These are phyloP conservation scores for Metschnikowia sp. DNA, from an alignment of 805 yeast genomes.

Conservation along the genomic window DNA sequence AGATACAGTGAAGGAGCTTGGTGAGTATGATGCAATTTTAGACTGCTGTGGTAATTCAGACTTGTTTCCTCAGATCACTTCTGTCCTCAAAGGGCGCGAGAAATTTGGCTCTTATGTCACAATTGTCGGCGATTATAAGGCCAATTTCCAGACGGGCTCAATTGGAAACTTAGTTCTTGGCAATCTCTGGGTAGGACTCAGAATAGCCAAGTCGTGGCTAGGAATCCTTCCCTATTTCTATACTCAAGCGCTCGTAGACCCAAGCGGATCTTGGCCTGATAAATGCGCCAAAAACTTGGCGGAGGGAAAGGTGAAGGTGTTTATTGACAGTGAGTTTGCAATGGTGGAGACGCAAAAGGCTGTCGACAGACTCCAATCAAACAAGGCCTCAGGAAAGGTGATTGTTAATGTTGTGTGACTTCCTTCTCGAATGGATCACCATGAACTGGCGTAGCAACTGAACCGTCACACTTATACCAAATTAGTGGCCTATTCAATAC, in stretches of 20 bases:
- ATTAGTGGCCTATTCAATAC: too few relatives aligned
- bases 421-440: background rate
- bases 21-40: conserved; percentile 55
- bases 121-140: conserved; percentile 53
- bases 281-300: conserved; percentile 39
- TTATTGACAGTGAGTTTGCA: conserved; percentile 52
- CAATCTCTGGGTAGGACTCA: conserved; percentile 2
- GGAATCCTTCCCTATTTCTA: conserved; percentile 30
- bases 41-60: conserved; percentile 64
- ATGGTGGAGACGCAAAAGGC: conserved; percentile 53
- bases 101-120: conserved; percentile 47
- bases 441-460: background rate
- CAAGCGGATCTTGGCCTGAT: conserved; percentile 19
- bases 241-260: conserved; percentile 15
- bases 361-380: conserved; percentile 41
- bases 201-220: conserved; percentile 12
- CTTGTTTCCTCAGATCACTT: conserved; percentile 41
- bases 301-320: conserved; percentile 41
- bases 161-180: background rate
- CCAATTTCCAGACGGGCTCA: conserved; percentile 25
- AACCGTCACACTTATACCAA: background rate
- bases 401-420: conserved; percentile 35
- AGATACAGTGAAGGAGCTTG: conserved; percentile 30
- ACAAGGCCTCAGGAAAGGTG: conserved; percentile 64
- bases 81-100: conserved; percentile 42